phyloP scores from a whole-genome alignment of 768 basidiomycete species.

The Pulveroboletus sp. region DNA sequence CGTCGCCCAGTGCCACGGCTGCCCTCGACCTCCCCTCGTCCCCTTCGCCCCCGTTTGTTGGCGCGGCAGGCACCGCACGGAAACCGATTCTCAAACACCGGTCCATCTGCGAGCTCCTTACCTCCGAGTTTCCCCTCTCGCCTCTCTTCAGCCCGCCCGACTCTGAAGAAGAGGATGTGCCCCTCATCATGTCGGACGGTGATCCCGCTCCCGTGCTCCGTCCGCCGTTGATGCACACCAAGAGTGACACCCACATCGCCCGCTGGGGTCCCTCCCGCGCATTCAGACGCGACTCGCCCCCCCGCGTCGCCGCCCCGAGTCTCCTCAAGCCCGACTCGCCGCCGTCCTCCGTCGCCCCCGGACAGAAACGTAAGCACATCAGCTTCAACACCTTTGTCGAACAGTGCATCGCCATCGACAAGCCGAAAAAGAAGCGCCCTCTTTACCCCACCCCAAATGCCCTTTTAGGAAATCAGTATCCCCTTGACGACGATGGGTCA shows the following conservation, averaged over 20 bases:
- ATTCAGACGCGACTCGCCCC: slow-evolving; percentile 66
- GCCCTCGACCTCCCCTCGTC: slow-evolving; percentile 35
- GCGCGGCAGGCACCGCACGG: slow-evolving; percentile 25
- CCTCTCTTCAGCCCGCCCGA: slow-evolving; percentile 62
- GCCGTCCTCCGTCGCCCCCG: slow-evolving; percentile 10
- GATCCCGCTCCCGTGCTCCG: slow-evolving; percentile 28
- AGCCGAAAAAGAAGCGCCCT: slow-evolving; percentile 44
- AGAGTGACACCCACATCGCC: slow-evolving; percentile 83
- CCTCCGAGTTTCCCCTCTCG: slow-evolving; percentile 62
- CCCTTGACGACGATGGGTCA: slow-evolving; percentile 62
- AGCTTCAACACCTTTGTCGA: slow-evolving; percentile 98
- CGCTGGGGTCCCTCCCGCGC: slow-evolving; percentile 47
- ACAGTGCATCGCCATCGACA: slow-evolving; percentile 90
- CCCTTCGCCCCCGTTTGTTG: slow-evolving; percentile 28
- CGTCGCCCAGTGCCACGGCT: slow-evolving; percentile 36
- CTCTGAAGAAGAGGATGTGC: slow-evolving; percentile 44
- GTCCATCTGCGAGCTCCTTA: slow-evolving; percentile 86
- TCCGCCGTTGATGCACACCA: slow-evolving; percentile 73
- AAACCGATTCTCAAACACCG: slow-evolving; percentile 98
- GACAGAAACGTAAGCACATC: slow-evolving; percentile 80
- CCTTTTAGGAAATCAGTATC: slow-evolving; percentile 28
- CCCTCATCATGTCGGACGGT: slow-evolving; percentile 20
- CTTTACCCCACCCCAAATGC: slow-evolving; percentile 9
- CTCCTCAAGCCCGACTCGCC: slow-evolving; percentile 20
- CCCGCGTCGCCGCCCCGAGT: slow-evolving; percentile 41